Conservation (phyloP, 2,329 filamentous ascomycete genomes). For the Fusarium sp. region DNA sequence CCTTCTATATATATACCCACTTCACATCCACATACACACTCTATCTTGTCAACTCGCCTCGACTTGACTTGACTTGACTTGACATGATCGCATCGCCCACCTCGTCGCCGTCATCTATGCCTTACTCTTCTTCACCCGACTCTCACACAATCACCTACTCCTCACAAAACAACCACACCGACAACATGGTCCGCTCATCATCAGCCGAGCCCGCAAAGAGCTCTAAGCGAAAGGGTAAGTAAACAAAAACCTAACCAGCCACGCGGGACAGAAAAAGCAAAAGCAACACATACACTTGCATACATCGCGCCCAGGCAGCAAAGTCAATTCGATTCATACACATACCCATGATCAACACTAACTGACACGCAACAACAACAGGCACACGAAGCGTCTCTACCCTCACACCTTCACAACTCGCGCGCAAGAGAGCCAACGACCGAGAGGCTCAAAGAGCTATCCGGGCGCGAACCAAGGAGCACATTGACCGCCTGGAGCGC, state of each 20-base stretch:
- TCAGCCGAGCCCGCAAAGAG: conserved; percentile 56
- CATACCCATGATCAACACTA: conserved; percentile 1
- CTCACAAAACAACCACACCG: conserved; percentile 14
- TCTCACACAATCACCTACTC: conserved; percentile 10
- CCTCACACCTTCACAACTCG: conserved; percentile 87
- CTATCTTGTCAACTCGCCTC: neutral
- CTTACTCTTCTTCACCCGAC: conserved; percentile 22
- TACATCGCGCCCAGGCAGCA: neutral
- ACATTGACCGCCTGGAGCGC: conserved; percentile 81
- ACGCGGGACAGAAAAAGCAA: neutral
- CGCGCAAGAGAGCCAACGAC: conserved; percentile 91
- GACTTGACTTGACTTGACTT: conserved; percentile 26
- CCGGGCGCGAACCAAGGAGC: conserved; percentile 84
- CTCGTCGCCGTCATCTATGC: conserved; percentile 21
- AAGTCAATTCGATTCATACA: neutral
- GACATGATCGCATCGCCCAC: conserved; percentile 29
- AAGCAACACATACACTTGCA: neutral
- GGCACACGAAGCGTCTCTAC: conserved; percentile 83
- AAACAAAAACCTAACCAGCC: neutral
- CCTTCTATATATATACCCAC: conserved; percentile 21
- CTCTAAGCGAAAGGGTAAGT: conserved; percentile 59
- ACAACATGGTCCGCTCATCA: conserved; percentile 54
- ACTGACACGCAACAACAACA: conserved; percentile 39
- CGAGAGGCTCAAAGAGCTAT: conserved; percentile 90
- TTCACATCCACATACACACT: conserved; percentile 7